These are phyloP conservation scores for Pseudogymnoascus sp. DNA, from an alignment of 2,329 filamentous ascomycete genomes.

Conservation along the genomic window DNA sequence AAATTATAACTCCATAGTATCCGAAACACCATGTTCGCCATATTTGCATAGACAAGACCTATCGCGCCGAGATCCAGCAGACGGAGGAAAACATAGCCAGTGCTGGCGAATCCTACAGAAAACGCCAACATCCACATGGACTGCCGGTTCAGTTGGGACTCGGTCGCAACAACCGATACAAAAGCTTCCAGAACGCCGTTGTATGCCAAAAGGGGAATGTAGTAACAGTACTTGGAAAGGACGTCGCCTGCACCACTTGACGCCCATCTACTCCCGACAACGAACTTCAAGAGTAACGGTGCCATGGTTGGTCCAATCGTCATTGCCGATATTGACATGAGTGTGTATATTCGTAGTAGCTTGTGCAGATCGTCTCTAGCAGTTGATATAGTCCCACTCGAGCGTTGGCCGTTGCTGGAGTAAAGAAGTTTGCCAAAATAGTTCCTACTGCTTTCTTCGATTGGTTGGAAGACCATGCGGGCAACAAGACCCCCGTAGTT, in stretches of 20 bases:
- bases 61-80: slow-evolving; percentile 62
- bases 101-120: slow-evolving; percentile 64
- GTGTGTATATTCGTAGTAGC: slow-evolving; percentile 64
- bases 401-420: slow-evolving; percentile 23
- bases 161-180: slow-evolving; percentile 75
- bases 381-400: slow-evolving; percentile 30
- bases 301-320: slow-evolving; percentile 69
- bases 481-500: slow-evolving; percentile 91
- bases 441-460: slow-evolving; percentile 87
- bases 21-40: slow-evolving; percentile 79
- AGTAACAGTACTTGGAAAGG: slow-evolving; percentile 78
- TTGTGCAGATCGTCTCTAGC: slow-evolving; percentile 48
- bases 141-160: slow-evolving; percentile 67
- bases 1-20: slow-evolving; percentile 75
- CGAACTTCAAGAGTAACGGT: slow-evolving; percentile 61
- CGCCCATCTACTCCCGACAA: slow-evolving; percentile 73
- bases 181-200: slow-evolving; percentile 93
- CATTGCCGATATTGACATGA: slow-evolving; percentile 63
- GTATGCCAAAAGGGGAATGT: slow-evolving; percentile 83
- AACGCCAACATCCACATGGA: slow-evolving; percentile 79
- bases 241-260: slow-evolving; percentile 64
- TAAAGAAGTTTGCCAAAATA: slow-evolving; percentile 77
- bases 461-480: slow-evolving; percentile 82
- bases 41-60: slow-evolving; percentile 80
- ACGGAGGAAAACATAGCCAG: slow-evolving; percentile 69